A percentile compares a stretch with the other conserved stretches of the same genome.
Evolutionary conservation across 495 filamentous ascomycete species (phyloP).

Genomic region (Thozetella sp.): DNA sequence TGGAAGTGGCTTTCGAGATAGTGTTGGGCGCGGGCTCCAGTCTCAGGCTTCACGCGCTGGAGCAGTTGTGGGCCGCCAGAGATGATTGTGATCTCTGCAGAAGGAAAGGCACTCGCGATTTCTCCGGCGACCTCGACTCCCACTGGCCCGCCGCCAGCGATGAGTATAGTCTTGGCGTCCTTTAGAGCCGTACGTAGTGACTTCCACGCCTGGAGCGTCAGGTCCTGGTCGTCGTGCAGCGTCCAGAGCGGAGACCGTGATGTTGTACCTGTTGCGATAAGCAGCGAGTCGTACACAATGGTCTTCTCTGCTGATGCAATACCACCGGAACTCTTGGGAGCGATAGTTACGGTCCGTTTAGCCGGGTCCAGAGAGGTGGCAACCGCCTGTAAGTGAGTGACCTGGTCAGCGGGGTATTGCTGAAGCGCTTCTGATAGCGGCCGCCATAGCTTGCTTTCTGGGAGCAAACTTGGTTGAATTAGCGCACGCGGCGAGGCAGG

Average conservation of each 20-base stretch:
- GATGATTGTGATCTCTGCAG: not conserved
- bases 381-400: not conserved
- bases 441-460: constrained; percentile 23
- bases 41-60: not conserved
- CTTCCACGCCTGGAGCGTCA: not conserved
- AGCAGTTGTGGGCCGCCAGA: not conserved
- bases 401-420: constrained; percentile 2
- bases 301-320: not conserved
- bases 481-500: constrained; percentile 39
- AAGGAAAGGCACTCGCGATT: not conserved
- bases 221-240: not conserved
- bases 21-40: not conserved
- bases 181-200: not conserved
- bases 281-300: not conserved
- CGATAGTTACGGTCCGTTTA: not conserved
- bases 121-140: constrained; percentile 7
- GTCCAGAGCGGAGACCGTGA: not conserved
- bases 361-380: constrained; percentile 2
- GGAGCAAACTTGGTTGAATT: constrained; percentile 28
- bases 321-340: not conserved
- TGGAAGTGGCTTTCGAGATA: constrained; percentile 3
- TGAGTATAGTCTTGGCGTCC: not conserved
- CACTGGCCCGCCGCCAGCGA: constrained; percentile 9
- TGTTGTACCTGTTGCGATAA: constrained; percentile 11
- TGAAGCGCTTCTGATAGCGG: not conserved